These are phyloP conservation scores for Cladosporium cucumerinum DNA, from an alignment of 2,329 filamentous ascomycete species.

Conservation along the genomic window DNA sequence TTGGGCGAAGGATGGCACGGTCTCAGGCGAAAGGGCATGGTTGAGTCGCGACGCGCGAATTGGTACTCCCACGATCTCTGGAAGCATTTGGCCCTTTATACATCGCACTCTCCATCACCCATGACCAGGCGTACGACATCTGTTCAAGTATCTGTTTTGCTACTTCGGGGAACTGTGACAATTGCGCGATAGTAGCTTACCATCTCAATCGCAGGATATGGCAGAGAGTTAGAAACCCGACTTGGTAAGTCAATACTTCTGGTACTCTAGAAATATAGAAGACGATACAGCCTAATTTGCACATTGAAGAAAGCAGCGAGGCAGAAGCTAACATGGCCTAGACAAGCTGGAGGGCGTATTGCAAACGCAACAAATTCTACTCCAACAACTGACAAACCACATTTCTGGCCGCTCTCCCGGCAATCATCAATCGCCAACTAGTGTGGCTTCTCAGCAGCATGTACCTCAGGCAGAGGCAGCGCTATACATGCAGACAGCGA, in stretches of 20 bases:
- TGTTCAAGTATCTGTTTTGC: background rate
- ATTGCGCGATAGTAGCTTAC: background rate
- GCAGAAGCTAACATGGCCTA: conserved; percentile 21
- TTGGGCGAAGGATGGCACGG: background rate
- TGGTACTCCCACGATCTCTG: background rate
- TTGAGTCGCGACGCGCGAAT: too few relatives aligned
- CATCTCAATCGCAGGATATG: conserved; percentile 41
- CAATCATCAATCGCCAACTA: conserved; percentile 8
- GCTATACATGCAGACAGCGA: conserved; percentile 46
- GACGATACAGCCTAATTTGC: background rate
- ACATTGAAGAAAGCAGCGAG: background rate
- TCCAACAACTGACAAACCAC: conserved; percentile 40
- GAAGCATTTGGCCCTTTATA: background rate
- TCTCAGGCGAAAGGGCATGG: background rate
- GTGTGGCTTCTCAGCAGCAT: conserved; percentile 37
- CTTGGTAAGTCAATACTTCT: conserved; percentile 46
- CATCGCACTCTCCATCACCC: background rate
- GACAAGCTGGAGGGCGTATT: conserved; percentile 48
- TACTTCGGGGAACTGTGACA: background rate
- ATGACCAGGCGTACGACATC: background rate
- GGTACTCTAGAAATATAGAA: background rate
- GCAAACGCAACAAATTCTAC: conserved; percentile 44
- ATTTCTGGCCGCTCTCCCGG: conserved; percentile 16
- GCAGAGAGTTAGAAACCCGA: conserved; percentile 59
- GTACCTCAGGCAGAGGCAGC: conserved; percentile 44